Conservation (phyloP, 2,329 filamentous ascomycete genomes). For the Calonectria hongkongensis region DNA sequence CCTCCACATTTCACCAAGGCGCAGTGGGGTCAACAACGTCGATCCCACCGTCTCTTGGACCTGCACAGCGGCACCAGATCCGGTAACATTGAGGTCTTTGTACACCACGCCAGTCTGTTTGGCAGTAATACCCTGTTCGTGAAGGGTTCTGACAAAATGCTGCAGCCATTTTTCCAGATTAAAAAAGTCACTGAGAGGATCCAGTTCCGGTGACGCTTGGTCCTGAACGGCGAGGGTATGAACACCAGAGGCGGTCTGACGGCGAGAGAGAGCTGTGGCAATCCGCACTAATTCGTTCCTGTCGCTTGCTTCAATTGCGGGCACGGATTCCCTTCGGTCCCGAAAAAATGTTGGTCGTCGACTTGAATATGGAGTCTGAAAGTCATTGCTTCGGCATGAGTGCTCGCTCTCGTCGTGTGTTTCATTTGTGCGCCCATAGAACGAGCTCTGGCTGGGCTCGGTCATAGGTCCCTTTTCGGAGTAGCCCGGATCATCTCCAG, state of each 20-base stretch:
- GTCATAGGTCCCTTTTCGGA: neutral
- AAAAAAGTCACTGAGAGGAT: slow-evolving; percentile 63
- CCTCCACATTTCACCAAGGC: slow-evolving; percentile 73
- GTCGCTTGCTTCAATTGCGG: slow-evolving; percentile 58
- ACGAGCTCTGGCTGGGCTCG: slow-evolving; percentile 4
- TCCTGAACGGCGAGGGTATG: slow-evolving; percentile 49
- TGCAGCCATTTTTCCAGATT: slow-evolving; percentile 65
- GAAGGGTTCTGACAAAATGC: slow-evolving; percentile 64
- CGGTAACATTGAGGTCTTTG: slow-evolving; percentile 79
- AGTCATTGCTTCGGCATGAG: slow-evolving; percentile 1
- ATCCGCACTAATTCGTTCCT: slow-evolving; percentile 62
- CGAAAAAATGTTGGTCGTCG: slow-evolving; percentile 3
- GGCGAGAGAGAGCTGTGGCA: slow-evolving; percentile 62
- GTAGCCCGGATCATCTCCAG: neutral
- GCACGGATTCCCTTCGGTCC: slow-evolving; percentile 11
- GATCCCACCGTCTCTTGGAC: slow-evolving; percentile 81
- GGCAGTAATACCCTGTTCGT: slow-evolving; percentile 72
- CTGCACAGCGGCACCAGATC: slow-evolving; percentile 80
- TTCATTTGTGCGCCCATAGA: neutral
- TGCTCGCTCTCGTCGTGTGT: neutral
- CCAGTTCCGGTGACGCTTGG: slow-evolving; percentile 58
- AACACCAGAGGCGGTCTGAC: slow-evolving; percentile 46
- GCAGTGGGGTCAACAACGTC: slow-evolving; percentile 74
- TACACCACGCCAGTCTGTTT: slow-evolving; percentile 77
- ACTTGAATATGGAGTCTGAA: slow-evolving; percentile 10